These are phyloP conservation scores for Erysiphe neolycopersici DNA, from an alignment of 2,329 filamentous ascomycete species.

Conservation along the genomic window DNA sequence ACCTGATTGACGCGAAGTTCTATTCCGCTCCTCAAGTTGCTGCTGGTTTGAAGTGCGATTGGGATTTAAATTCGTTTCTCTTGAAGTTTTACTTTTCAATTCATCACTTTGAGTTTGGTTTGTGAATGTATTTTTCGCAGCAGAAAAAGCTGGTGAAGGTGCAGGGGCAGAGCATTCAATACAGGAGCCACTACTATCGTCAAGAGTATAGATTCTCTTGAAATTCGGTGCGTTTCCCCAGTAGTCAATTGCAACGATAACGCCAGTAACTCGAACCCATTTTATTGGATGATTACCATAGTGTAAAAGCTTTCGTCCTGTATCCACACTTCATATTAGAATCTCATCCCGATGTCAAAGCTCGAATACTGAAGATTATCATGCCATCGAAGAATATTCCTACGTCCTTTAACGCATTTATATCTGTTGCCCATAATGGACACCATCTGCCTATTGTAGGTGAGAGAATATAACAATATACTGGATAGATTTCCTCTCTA, in stretches of 20 bases:
- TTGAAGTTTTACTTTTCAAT: not conserved
- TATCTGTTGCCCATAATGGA: conserved; percentile 24
- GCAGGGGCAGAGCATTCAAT: conserved; percentile 19
- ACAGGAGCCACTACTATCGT: conserved; percentile 34
- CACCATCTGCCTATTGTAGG: conserved; percentile 34
- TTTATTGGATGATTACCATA: conserved; percentile 48
- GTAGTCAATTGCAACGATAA: conserved; percentile 33
- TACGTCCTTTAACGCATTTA: conserved; percentile 21
- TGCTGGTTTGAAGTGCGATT: no score
- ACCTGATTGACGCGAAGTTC: not conserved
- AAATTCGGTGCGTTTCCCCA: not conserved
- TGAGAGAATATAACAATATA: conserved; percentile 35
- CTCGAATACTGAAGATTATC: conserved; percentile 1
- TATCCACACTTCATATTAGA: not conserved
- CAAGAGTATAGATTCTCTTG: conserved; percentile 27
- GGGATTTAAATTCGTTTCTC: no score
- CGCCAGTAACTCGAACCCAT: conserved; percentile 44
- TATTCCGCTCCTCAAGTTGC: no score
- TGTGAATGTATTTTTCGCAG: not conserved
- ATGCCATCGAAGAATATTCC: conserved; percentile 25
- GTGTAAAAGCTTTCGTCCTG: conserved; percentile 24
- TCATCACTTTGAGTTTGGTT: not conserved
- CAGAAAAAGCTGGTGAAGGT: conserved; percentile 1
- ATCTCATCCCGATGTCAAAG: not conserved
- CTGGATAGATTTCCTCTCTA: conserved; percentile 22